Evolutionary conservation across 2,329 filamentous ascomycete genomes (phyloP).

Genomic region (Sporothrix globosa): DNA sequence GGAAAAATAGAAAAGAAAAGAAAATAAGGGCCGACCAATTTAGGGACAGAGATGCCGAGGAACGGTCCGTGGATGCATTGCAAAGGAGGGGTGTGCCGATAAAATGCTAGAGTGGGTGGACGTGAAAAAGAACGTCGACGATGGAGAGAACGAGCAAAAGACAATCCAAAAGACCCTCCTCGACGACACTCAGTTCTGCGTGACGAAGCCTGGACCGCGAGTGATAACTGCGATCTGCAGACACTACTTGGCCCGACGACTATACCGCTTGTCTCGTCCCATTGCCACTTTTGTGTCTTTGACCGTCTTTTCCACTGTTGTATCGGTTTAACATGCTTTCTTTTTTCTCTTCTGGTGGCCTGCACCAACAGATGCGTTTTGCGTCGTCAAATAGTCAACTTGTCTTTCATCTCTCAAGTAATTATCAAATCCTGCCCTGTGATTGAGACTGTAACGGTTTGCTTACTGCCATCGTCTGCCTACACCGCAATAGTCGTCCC

Average conservation of each 20-base stretch:
- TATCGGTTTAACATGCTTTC: neutral
- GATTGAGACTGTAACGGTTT: too few species aligned
- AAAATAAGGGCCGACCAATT: neutral
- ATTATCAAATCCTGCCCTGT: too few species aligned
- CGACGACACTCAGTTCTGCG: neutral
- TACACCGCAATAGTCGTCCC: too few species aligned
- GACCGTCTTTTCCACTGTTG: neutral
- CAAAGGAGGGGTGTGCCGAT: neutral
- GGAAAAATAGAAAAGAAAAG: too few species aligned
- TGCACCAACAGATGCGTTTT: constrained; percentile 10
- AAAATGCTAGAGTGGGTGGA: too few species aligned
- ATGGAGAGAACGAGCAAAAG: neutral
- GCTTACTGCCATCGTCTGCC: too few species aligned
- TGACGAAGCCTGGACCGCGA: neutral
- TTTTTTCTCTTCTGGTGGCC: neutral
- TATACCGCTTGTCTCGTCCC: neutral
- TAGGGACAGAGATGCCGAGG: constrained; percentile 8
- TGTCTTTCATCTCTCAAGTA: neutral
- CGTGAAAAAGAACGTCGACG: neutral
- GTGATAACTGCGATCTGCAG: neutral
- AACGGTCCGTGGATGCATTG: constrained; percentile 3
- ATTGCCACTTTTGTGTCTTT: neutral
- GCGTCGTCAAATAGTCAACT: neutral
- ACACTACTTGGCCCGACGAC: neutral
- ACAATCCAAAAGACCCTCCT: neutral